Evolutionary conservation across 1,284 basidiomycete genomes (phyloP).

Genomic region (Garcileccinum viscosum): DNA sequence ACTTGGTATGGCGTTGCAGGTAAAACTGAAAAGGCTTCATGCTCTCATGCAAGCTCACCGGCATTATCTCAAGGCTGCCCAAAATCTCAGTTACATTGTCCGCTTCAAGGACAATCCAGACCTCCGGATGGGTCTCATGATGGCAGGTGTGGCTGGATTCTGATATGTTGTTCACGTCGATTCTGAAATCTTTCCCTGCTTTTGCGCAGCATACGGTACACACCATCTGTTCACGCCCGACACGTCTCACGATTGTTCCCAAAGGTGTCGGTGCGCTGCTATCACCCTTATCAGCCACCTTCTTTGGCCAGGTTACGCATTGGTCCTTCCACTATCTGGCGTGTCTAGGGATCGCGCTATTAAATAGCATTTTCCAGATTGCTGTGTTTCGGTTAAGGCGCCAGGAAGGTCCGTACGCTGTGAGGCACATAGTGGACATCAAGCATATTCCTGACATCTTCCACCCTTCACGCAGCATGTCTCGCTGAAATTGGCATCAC

Average conservation of each 20-base stretch:
- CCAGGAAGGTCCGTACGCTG: conserved; percentile 51
- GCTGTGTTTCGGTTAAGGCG: conserved; percentile 57
- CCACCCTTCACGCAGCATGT: conserved; percentile 15
- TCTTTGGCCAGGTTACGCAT: conserved; percentile 53
- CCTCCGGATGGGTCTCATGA: conserved; percentile 28
- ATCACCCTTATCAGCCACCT: conserved; percentile 64
- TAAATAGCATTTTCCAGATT: conserved; percentile 49
- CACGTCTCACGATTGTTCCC: background rate
- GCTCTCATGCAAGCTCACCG: background rate
- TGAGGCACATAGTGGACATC: background rate
- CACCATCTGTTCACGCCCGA: background rate
- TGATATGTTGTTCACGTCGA: background rate
- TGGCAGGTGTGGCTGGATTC: conserved; percentile 13
- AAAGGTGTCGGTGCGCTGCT: conserved; percentile 60
- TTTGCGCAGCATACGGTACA: conserved; percentile 23
- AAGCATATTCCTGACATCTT: background rate
- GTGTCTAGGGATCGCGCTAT: conserved; percentile 58
- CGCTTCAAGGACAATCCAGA: conserved; percentile 25
- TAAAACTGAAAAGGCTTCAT: background rate
- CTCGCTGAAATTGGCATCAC: conserved; percentile 37
- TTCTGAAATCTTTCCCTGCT: background rate
- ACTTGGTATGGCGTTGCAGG: conserved; percentile 54
- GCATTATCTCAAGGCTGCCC: conserved; percentile 22
- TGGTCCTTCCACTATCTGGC: conserved; percentile 71
- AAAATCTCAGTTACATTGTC: conserved; percentile 28